phyloP scores from a whole-genome alignment of 495 filamentous ascomycete species.

The Viridothelium virens region DNA sequence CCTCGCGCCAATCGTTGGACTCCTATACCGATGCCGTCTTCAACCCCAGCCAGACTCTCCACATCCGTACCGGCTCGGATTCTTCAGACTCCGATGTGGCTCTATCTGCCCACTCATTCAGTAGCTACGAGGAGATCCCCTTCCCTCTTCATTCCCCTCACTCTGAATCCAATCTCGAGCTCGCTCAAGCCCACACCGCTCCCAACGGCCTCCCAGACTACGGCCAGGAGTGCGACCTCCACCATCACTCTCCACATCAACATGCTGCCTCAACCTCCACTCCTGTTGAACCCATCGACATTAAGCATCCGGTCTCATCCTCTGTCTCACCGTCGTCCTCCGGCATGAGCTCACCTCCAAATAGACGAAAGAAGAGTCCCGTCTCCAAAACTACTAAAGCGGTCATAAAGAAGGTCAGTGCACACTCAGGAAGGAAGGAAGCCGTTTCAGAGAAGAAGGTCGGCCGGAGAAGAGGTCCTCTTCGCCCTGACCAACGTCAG shows the following conservation, averaged over 20 bases:
- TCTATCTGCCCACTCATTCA: conserved; percentile 53
- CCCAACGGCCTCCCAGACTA: conserved; percentile 26
- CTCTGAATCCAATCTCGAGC: conserved; percentile 32
- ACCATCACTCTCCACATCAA: conserved; percentile 38
- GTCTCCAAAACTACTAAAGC: conserved; percentile 67
- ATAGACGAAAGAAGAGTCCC: conserved; percentile 67
- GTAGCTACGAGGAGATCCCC: conserved; percentile 67
- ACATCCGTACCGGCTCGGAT: conserved; percentile 75
- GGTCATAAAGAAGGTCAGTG: conserved; percentile 53
- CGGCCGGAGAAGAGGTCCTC: conserved; percentile 73
- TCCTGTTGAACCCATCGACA: conserved; percentile 59
- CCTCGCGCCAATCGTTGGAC: conserved; percentile 45
- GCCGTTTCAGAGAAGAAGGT: conserved; percentile 78
- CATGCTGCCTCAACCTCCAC: conserved; percentile 55
- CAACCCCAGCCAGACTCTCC: conserved; percentile 78
- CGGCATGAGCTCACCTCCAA: conserved; percentile 48
- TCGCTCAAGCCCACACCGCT: conserved; percentile 18
- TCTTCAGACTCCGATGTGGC: conserved; percentile 66
- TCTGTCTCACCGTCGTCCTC: conserved; percentile 40
- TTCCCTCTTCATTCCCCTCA: conserved; percentile 61
- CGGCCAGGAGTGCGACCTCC: conserved; percentile 32
- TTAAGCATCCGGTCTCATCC: conserved; percentile 57
- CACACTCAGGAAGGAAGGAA: conserved; percentile 69
- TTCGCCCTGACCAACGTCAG: conserved; percentile 87
- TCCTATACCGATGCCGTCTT: conserved; percentile 56